A percentile compares a stretch with the other conserved stretches of the same genome.
phyloP scores from a whole-genome alignment of 2,329 filamentous ascomycete species.

The Penicillium sp. region DNA sequence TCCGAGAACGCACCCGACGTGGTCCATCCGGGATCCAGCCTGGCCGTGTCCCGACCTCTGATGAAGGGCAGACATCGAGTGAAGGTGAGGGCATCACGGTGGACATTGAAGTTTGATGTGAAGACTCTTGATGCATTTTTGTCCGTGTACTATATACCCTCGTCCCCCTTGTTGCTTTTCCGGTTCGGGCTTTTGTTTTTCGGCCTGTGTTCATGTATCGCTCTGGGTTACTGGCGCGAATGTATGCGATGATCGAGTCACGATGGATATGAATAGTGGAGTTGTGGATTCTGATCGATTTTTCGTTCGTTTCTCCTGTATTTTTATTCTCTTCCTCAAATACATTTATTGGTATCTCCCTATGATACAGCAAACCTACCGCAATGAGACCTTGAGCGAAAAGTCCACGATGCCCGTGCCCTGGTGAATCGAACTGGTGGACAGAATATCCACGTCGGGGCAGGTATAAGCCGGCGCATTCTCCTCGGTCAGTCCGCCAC shows the following conservation, averaged over 20 bases:
- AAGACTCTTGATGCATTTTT: constrained; percentile 4
- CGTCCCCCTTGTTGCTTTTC: not conserved
- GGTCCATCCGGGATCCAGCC: constrained; percentile 26
- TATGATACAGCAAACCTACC: constrained; percentile 22
- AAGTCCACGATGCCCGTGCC: constrained; percentile 93
- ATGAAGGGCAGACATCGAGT: constrained; percentile 37
- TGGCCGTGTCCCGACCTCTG: constrained; percentile 17
- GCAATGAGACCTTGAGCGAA: constrained; percentile 75
- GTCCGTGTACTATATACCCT: constrained; percentile 15
- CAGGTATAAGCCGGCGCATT: constrained; percentile 76
- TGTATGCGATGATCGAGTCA: constrained; percentile 18
- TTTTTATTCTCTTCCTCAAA: constrained; percentile 16
- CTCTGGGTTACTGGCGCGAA: constrained; percentile 5
- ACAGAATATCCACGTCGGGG: constrained; percentile 88
- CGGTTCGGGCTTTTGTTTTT: constrained; percentile 4
- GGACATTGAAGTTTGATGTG: constrained; percentile 37
- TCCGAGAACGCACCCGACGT: constrained; percentile 51
- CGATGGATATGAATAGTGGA: constrained; percentile 17
- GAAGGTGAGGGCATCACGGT: constrained; percentile 39
- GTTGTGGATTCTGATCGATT: constrained; percentile 9
- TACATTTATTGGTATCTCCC: constrained; percentile 8
- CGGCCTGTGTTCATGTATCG: constrained; percentile 2
- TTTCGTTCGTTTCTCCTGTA: constrained; percentile 14
- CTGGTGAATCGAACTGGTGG: constrained; percentile 95
- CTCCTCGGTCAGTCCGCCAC: constrained; percentile 78